Base-by-base conservation (phyloP, 2,329 filamentous ascomycete genomes). In the Paracorniculantispora psalliotae region DNA sequence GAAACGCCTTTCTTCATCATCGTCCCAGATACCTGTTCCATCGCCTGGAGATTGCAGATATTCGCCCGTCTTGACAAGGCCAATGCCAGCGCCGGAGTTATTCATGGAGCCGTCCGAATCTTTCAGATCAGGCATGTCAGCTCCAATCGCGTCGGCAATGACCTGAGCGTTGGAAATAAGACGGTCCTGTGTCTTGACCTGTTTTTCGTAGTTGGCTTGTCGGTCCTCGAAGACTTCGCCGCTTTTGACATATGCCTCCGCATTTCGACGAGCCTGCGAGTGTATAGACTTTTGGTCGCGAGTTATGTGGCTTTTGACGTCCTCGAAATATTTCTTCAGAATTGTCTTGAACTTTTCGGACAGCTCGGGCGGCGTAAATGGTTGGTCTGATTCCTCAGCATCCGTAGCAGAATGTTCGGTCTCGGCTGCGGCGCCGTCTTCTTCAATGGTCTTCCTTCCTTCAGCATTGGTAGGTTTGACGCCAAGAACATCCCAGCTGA, bases 181-280 rank as follows among this genome's bases (percentile, higher is more conserved):
- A 64, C 92, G 92, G 71, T 99, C 94, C 69, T 97, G 91, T 0
- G 89, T 82, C 73, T 97, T 99, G 59, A 92, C 80, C 66, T 94
- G 89, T 72, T 92, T 97, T 71, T 99, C 96, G 65, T 96, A 96
- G 69, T 92, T 97, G 57, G 92, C 85, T 71, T 99, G 94, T 53
- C 94, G 89, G 69, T 99, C 94, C 71, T 99, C 94, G 64, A 99
- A 97, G 5, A 99, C 93, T 70, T 99, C 94, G 2, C 94, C 94
- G 39, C 94, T 97, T 69, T 97, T 97, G 67, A 99, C 93, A 67
- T 99, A 99, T 6, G 93, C 94, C 73, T 99, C 94, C 1, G 94
- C 93, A 74, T 99, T 99, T 66, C 93, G 92, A 63, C 92, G 90
- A 57, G 90, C 91, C 75, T 99, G 94, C 26, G 84, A 86, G 56